These are phyloP conservation scores for Cyanidiococcus yangmingshanensis DNA, from an alignment of 23 red algal species.

Conservation along the genomic window DNA sequence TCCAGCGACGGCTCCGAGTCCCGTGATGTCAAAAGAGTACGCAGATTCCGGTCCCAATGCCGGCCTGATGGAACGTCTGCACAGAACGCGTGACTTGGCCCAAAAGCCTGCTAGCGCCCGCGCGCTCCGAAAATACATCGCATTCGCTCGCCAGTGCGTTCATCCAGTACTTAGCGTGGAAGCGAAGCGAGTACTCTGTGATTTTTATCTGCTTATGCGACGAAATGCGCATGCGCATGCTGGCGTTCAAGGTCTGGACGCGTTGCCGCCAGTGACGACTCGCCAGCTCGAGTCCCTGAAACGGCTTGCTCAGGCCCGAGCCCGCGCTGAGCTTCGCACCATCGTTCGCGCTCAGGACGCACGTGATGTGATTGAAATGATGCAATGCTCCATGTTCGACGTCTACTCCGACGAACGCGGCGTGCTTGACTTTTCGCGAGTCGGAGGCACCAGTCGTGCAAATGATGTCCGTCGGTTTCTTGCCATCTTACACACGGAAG, in stretches of 20 bases:
- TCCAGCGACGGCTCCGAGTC: neutral
- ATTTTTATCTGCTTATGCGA: slow-evolving; percentile 63
- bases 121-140: slow-evolving; percentile 51
- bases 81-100: slow-evolving; percentile 31
- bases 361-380: slow-evolving; percentile 74
- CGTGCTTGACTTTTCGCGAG: slow-evolving; percentile 46
- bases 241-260: slow-evolving; percentile 50
- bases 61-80: slow-evolving; percentile 21
- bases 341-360: slow-evolving; percentile 69
- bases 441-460: slow-evolving; percentile 57
- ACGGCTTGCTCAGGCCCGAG: slow-evolving; percentile 76
- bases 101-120: slow-evolving; percentile 28
- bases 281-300: slow-evolving; percentile 84
- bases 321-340: slow-evolving; percentile 50
- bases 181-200: slow-evolving; percentile 52
- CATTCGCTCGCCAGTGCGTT: slow-evolving; percentile 46
- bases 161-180: slow-evolving; percentile 53
- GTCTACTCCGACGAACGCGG: slow-evolving; percentile 48
- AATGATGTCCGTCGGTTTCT: slow-evolving; percentile 51
- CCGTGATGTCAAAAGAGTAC: neutral
- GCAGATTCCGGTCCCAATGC: neutral
- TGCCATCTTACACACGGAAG: slow-evolving; percentile 46
- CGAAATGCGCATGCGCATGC: slow-evolving; percentile 14
- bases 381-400: slow-evolving; percentile 61
- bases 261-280: slow-evolving; percentile 77